Base-by-base conservation (phyloP, 495 filamentous ascomycete species). In the Aspergillus steynii region DNA sequence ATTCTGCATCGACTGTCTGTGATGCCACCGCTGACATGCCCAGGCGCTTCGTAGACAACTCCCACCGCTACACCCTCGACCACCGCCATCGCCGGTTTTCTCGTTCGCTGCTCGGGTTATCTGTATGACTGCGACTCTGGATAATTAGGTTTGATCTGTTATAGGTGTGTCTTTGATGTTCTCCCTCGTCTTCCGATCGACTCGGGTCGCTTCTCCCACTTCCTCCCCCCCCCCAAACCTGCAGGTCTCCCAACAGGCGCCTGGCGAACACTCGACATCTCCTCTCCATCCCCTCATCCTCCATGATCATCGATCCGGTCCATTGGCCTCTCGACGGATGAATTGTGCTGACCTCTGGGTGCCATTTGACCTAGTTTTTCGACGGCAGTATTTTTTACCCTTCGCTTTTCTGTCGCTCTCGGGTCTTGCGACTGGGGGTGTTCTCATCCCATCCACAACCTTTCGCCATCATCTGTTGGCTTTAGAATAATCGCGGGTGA, bases 11-110 rank as follows among this genome's bases (percentile, higher is more conserved):
- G 51, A 62, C 59, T 37, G 34, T 56, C 66, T 65, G 66, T 63
- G 71, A 70, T 72, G 62, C 64, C 74, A 77, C 67, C 72, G 74
- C 76, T 79, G 74, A 77, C 76, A 71, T 74, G 70, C 70, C 70
- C 68, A 72, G 77, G 71, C 75, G 75, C 75, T 74, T 77, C 67
- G 69, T 74, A 74, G 71, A 74, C 66, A 56, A 68, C 68, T 62
- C 56, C 64, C 70, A 68, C 72, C 61, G 59, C 68, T 66, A 62
- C 62, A 56, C 47, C 66, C 53, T 65, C 65, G 51, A 63, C 62
- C 59, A 47, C 60, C 62, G 60, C 61, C 74, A 74, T 74, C 71
- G 61, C 54, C 49, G n/a, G 59, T 62, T 62, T 55, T 58, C 54
- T 60, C 60, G 26, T 47, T 65, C 25, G 57, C 60, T 32, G 56